Evolutionary conservation across 257 asterid species (phyloP).

Genomic region (Primulina eburnea): DNA sequence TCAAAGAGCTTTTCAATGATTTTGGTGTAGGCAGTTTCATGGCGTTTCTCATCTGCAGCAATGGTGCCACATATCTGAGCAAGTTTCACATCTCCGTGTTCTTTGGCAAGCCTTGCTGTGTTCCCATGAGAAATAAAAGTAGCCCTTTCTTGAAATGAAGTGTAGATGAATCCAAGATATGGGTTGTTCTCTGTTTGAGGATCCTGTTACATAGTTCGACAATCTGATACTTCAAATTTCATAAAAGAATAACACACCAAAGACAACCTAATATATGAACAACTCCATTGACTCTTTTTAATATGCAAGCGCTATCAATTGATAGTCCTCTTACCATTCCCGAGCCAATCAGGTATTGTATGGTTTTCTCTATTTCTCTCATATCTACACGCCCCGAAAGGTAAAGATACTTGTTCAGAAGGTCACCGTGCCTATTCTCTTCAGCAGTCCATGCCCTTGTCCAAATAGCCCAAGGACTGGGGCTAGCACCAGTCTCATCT

Average conservation of each 20-base stretch:
- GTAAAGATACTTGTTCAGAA: slow-evolving; percentile 55
- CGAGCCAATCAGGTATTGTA: slow-evolving; percentile 53
- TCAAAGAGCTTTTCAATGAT: slow-evolving; percentile 53
- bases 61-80: slow-evolving; percentile 62
- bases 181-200: slow-evolving; percentile 61
- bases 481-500: slow-evolving; percentile 60
- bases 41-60: slow-evolving; percentile 63
- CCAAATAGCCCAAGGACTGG: slow-evolving; percentile 62
- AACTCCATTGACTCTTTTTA: background rate
- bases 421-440: slow-evolving; percentile 62
- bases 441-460: slow-evolving; percentile 67
- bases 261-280: background rate
- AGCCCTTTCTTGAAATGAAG: slow-evolving; percentile 60
- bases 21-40: slow-evolving; percentile 58
- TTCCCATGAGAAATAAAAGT: slow-evolving; percentile 59
- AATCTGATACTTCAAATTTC: background rate
- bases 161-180: slow-evolving; percentile 60
- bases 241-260: background rate
- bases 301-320: background rate
- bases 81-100: slow-evolving; percentile 49
- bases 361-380: slow-evolving; percentile 55
- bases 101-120: slow-evolving; percentile 61
- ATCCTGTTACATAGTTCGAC: slow-evolving; percentile 31
- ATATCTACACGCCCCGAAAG: slow-evolving; percentile 60
- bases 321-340: slow-evolving; percentile 46